Percentiles rank a stretch among this genome's conserved stretches.
These are phyloP conservation scores for Colletotrichum shisoi DNA, from an alignment of 2,329 filamentous ascomycete genomes.

Conservation along the genomic window DNA sequence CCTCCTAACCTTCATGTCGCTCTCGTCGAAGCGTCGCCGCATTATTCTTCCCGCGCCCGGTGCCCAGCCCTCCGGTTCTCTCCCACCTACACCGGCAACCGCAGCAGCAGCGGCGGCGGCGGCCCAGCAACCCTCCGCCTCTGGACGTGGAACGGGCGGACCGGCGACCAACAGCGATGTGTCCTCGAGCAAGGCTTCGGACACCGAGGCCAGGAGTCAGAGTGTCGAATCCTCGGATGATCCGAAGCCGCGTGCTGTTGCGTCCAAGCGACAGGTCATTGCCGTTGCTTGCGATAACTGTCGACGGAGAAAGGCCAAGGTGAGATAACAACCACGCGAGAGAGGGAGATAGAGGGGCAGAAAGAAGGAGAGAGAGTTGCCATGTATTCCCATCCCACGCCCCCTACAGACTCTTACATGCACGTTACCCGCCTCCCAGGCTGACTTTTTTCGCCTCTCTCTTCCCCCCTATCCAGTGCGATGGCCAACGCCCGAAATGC, in stretches of 20 bases:
- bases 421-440: not conserved
- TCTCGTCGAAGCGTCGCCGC: slow-evolving; percentile 33
- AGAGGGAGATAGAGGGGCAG: too few species aligned
- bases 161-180: not conserved
- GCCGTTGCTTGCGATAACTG: slow-evolving; percentile 38
- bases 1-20: slow-evolving; percentile 23
- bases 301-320: slow-evolving; percentile 34
- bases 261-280: slow-evolving; percentile 33
- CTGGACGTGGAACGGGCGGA: slow-evolving; percentile 1
- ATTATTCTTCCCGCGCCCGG: slow-evolving; percentile 33
- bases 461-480: slow-evolving; percentile 21
- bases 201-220: slow-evolving; percentile 15
- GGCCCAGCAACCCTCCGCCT: not conserved
- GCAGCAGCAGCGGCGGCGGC: not conserved
- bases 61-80: slow-evolving; percentile 2
- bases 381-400: not conserved
- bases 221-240: slow-evolving; percentile 30
- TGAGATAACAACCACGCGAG: slow-evolving; percentile 12
- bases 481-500: slow-evolving; percentile 35
- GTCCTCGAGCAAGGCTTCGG: not conserved
- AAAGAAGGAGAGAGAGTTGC: too few species aligned
- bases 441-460: not conserved
- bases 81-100: not conserved
- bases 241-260: slow-evolving; percentile 20
- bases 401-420: not conserved